Evolutionary conservation across 2,329 filamentous ascomycete species (phyloP).

Genomic region (Ophiosphaerella narmari): DNA sequence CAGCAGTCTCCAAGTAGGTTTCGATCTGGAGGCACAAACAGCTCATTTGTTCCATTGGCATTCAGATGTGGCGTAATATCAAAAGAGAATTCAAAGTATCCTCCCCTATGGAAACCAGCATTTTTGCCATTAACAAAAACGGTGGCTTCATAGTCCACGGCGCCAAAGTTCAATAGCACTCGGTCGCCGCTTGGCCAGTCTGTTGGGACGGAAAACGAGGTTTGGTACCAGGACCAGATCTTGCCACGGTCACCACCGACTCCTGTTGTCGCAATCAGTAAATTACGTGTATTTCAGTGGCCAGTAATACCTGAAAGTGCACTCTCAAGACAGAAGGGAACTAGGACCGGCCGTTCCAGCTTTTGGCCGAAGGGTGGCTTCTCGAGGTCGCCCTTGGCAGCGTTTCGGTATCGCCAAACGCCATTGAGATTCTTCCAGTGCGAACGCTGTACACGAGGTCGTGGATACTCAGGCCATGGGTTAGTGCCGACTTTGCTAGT

Average conservation of each 20-base stretch:
- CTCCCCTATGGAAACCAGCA: slow-evolving; percentile 61
- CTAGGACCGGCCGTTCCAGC: slow-evolving; percentile 52
- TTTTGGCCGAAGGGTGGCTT: slow-evolving; percentile 52
- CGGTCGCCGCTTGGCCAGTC: slow-evolving; percentile 51
- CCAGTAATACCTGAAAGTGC: slow-evolving; percentile 52
- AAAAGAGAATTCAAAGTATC: slow-evolving; percentile 65
- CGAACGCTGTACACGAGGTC: slow-evolving; percentile 60
- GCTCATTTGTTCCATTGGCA: slow-evolving; percentile 55
- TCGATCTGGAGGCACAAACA: slow-evolving; percentile 49
- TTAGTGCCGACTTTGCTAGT: slow-evolving; percentile 57
- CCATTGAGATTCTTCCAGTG: slow-evolving; percentile 63
- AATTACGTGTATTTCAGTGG: slow-evolving; percentile 31
- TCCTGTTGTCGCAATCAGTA: slow-evolving; percentile 45
- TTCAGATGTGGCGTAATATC: slow-evolving; percentile 59
- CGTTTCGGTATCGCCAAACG: slow-evolving; percentile 60
- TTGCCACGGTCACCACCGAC: slow-evolving; percentile 43
- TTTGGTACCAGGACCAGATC: slow-evolving; percentile 56
- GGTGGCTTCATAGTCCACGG: slow-evolving; percentile 62
- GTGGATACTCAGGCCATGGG: slow-evolving; percentile 63
- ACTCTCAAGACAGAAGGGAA: slow-evolving; percentile 61
- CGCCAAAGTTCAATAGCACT: slow-evolving; percentile 62
- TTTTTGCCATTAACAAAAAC: slow-evolving; percentile 63
- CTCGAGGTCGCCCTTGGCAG: slow-evolving; percentile 46
- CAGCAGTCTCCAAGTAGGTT: not conserved
- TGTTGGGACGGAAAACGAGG: slow-evolving; percentile 56